Percentiles rank a stretch among this genome's conserved stretches.
These are phyloP conservation scores for Dothidotthia symphoricarpi DNA, from an alignment of 2,329 filamentous ascomycete species.

Conservation along the genomic window DNA sequence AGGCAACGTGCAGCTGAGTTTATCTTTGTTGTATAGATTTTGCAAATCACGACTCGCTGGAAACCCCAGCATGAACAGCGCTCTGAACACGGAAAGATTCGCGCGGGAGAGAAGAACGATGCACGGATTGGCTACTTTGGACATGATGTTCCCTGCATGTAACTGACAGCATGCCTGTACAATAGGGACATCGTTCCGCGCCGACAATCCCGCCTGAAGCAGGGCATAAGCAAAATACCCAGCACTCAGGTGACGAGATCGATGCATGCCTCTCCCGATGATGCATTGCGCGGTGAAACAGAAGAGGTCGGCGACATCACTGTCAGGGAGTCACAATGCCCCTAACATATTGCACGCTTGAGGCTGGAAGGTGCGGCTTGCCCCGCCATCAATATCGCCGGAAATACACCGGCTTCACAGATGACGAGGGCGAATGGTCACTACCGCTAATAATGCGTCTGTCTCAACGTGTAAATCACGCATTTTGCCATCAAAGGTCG, in stretches of 20 bases:
- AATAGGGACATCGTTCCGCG: constrained; percentile 12
- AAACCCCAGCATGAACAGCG: constrained; percentile 19
- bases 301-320: constrained; percentile 29
- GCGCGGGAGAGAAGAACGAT: constrained; percentile 19
- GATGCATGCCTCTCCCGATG: constrained; percentile 15
- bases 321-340: constrained; percentile 17
- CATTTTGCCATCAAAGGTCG: background rate
- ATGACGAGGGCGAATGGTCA: constrained; percentile 15
- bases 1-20: constrained; percentile 7
- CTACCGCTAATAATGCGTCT: constrained; percentile 16
- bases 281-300: constrained; percentile 21
- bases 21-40: constrained; percentile 4
- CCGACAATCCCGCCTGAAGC: constrained; percentile 10
- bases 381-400: constrained; percentile 16
- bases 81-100: constrained; percentile 19
- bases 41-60: constrained; percentile 11
- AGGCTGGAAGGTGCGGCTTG: constrained; percentile 10
- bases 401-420: constrained; percentile 11
- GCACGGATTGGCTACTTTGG: constrained; percentile 14
- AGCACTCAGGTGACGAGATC: constrained; percentile 31
- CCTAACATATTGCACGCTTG: constrained; percentile 15
- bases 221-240: constrained; percentile 9
- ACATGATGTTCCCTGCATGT: constrained; percentile 20
- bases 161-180: constrained; percentile 2
- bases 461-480: constrained; percentile 1